Evolutionary conservation across 306 rosid species (phyloP), one percentile per base, ranked within the genome.

Genomic region (Acmispon strigosus): DNA sequence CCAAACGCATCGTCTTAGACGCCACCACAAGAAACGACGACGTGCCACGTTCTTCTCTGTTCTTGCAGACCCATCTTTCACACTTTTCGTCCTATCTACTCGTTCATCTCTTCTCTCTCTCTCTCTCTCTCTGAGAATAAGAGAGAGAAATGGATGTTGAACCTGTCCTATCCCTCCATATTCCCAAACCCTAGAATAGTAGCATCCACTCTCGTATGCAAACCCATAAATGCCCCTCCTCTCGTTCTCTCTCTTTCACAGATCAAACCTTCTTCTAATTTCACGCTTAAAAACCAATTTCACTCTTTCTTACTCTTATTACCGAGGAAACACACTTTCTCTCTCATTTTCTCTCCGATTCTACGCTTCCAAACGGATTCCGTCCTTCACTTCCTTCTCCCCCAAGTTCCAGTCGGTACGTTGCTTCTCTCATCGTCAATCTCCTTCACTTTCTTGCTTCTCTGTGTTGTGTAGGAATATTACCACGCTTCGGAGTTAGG

Each of bases 211-310:
- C n/a, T 24, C 61, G 37, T 29, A n/a, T 34, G 56, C 50, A 83
- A 85, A 67, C 76, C 89, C 90, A 71, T 81, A 75, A 77, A 75
- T 86, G 66, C 87, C 94, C 87, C 39, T 74, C 79, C 37, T 1
- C 48, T 34, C 61, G 36, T 68, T 14, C 15, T 15, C 60, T 41
- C 2, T 4, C 19, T 3, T 12, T 17, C 24, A 10, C 29, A 24
- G 32, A 15, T 10, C 47, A 41, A 19, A 14, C 58, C 63, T 42
- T 32, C 14, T 37, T 61, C 39, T 22, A 7, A 24, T 15, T 19
- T 47, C 43, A 54, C 16, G 8, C 42, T 37, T 10, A 74, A 58
- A 51, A 24, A 78, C 56, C 50, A 50, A 56, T 37, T 51, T 2
- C 34, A 13, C 7, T 20, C 56, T n/a, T n/a, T n/a, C n/a, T n/a